phyloP scores from a whole-genome alignment of 2,329 filamentous ascomycete species.

The Helminthosporium solani region DNA sequence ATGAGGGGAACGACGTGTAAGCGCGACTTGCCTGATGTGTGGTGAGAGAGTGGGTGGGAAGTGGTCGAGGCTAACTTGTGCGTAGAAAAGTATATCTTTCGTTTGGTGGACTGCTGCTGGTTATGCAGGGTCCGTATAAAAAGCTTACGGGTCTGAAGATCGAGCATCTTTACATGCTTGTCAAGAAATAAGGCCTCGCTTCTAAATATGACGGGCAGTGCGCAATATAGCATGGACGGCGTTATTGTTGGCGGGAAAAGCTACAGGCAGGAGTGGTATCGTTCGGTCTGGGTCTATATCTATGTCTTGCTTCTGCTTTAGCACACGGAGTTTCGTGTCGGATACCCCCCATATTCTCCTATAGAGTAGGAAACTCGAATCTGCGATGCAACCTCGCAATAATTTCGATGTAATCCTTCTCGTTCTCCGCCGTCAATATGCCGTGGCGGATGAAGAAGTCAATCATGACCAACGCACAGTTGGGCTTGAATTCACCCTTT shows the following conservation, averaged over 20 bases:
- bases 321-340: slow-evolving; percentile 18
- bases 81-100: slow-evolving; percentile 87
- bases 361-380: slow-evolving; percentile 68
- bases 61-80: slow-evolving; percentile 23
- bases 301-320: slow-evolving; percentile 8
- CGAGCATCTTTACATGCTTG: slow-evolving; percentile 87
- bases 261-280: slow-evolving; percentile 26
- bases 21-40: slow-evolving; percentile 2
- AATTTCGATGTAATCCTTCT: slow-evolving; percentile 77
- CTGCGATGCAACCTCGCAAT: slow-evolving; percentile 71
- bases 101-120: slow-evolving; percentile 88
- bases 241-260: slow-evolving; percentile 24
- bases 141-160: slow-evolving; percentile 90
- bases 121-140: slow-evolving; percentile 90
- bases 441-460: slow-evolving; percentile 90
- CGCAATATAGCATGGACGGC: slow-evolving; percentile 33
- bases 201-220: neutral
- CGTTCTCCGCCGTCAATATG: slow-evolving; percentile 75
- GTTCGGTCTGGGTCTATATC: slow-evolving; percentile 30
- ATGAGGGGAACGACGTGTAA: slow-evolving; percentile 73
- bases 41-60: neutral
- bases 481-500: slow-evolving; percentile 83
- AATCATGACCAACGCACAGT: slow-evolving; percentile 79
- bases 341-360: slow-evolving; percentile 28
- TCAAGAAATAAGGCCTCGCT: slow-evolving; percentile 70